phyloP scores from a whole-genome alignment of 2,329 filamentous ascomycete species.

The Fusarium chaquense region DNA sequence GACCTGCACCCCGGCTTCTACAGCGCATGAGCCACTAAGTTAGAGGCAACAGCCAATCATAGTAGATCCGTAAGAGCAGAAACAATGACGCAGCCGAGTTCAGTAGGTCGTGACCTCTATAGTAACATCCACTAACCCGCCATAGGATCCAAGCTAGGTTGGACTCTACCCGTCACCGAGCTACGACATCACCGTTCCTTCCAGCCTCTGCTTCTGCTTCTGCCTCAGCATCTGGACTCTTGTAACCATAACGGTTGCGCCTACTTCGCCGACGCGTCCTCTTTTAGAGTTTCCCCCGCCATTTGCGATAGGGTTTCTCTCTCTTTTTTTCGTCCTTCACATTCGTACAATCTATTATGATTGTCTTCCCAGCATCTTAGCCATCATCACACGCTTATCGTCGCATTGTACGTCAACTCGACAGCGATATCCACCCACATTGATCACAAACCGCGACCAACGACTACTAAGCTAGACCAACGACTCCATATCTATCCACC shows the following conservation, averaged over 20 bases:
- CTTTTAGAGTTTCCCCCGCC: constrained; percentile 27
- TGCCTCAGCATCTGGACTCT: constrained; percentile 17
- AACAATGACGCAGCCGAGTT: constrained; percentile 42
- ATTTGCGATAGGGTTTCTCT: background rate
- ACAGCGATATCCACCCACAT: constrained; percentile 19
- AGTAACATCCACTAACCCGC: constrained; percentile 7
- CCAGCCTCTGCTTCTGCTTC: constrained; percentile 9
- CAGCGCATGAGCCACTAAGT: constrained; percentile 26
- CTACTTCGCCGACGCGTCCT: constrained; percentile 27
- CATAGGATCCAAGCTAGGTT: constrained; percentile 30
- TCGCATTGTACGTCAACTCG: constrained; percentile 29
- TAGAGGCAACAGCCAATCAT: constrained; percentile 31
- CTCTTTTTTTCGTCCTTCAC: constrained; percentile 7
- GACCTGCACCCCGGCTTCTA: constrained; percentile 11
- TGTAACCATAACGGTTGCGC: constrained; percentile 29
- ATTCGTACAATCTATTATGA: constrained; percentile 28
- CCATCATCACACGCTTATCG: constrained; percentile 24
- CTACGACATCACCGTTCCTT: constrained; percentile 36
- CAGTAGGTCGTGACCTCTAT: constrained; percentile 32
- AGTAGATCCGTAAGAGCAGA: background rate
- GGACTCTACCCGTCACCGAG: constrained; percentile 33
- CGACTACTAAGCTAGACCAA: constrained; percentile 4
- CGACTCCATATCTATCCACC: constrained; percentile 33
- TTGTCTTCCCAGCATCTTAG: constrained; percentile 24
- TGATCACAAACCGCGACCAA: constrained; percentile 23